Evolutionary conservation across 2,329 filamentous ascomycete species (phyloP), one percentile per base, ranked within the genome.

Genomic region (Aotearoamyces nothofagi): DNA sequence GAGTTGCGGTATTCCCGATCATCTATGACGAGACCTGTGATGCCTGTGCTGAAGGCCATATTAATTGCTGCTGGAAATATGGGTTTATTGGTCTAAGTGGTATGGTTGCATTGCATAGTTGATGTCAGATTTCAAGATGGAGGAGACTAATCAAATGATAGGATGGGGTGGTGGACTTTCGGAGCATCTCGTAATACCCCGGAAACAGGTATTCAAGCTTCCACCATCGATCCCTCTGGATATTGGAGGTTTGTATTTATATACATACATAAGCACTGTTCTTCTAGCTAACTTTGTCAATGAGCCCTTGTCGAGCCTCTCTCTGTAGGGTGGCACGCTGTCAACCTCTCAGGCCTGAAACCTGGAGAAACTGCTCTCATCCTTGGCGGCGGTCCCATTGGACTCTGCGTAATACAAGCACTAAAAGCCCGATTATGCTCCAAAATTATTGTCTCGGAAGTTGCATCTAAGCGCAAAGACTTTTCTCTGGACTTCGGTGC

Each of bases 221-320:
- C 66, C 70, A 0, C 54, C 61, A 4, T 58, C 59, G 27, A 50
- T 70, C 6, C 53, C 58, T 0, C 54, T 69, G 12, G 61, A 69
- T 23, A 52, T 68, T 10, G 65, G 52, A 30, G n/a, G n/a, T n/a
- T n/a, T n/a, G n/a, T n/a, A n/a, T n/a, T n/a, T n/a, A n/a, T n/a
- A n/a, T n/a, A n/a, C n/a, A n/a, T n/a, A n/a, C n/a, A n/a, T n/a
- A n/a, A n/a, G n/a, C n/a, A n/a, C n/a, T n/a, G n/a, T n/a, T n/a
- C n/a, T n/a, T n/a, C n/a, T n/a, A n/a, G n/a, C n/a, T n/a, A n/a
- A n/a, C n/a, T n/a, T n/a, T n/a, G n/a, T n/a, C n/a, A n/a, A n/a
- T n/a, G n/a, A n/a, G 70, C 72, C 0, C 53, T 78, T 3, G 61
- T 76, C 5, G 72, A 78, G 38, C 72, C 73, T 0, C 51, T 78